Base-by-base conservation (phyloP, 164 flowering plant species). In the Liriodendron chinense region DNA sequence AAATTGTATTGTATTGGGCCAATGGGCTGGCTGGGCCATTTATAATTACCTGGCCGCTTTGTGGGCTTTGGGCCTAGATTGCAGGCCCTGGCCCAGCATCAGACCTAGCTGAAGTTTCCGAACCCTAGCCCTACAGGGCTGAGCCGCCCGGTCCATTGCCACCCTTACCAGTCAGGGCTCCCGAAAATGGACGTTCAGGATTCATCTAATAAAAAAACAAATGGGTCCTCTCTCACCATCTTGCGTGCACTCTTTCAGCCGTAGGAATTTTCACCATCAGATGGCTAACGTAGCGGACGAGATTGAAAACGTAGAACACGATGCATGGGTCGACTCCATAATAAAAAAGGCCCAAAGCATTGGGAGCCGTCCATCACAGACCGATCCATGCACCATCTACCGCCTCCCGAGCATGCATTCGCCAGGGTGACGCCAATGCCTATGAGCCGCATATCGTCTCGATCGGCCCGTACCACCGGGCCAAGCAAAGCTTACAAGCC, bases 401-500 rank as follows among this genome's bases (percentile, higher is more conserved):
- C 47, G 73, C 7, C 47, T 73, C 9, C 75, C 69, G 6, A 9
- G 47, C 12, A 12, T n/a, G 6, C 18, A 22, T 73, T 2, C 75
- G 67, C 3, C 13, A 14, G 14, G 50, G 23, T 14, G 57, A 23
- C 34, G 47, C 1, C 20, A 22, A 63, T 2, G 75, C 69, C 21
- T 64, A 73, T n/a, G 26, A 63, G 7, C 75, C 75, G 3, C 26
- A 24, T 3, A 47, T 64, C 7, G 23, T 73, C 18, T 73, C 69
- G 10, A 63, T 73, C 26, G 69, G 75, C 26, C 75, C 69, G 7
- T 73, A 62, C 23, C 75, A 73, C 61, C 68, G 28, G 1, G 22
- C 0, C 2, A 47, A 23, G 34, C 25, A 43, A 5, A 18, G 63
- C 6, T 1, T 12, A 21, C n/a, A 47, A n/a, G 75, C 28, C 23